Conservation (phyloP, 2,329 filamentous ascomycete species). For the Pseudogymnoascus sp. region DNA sequence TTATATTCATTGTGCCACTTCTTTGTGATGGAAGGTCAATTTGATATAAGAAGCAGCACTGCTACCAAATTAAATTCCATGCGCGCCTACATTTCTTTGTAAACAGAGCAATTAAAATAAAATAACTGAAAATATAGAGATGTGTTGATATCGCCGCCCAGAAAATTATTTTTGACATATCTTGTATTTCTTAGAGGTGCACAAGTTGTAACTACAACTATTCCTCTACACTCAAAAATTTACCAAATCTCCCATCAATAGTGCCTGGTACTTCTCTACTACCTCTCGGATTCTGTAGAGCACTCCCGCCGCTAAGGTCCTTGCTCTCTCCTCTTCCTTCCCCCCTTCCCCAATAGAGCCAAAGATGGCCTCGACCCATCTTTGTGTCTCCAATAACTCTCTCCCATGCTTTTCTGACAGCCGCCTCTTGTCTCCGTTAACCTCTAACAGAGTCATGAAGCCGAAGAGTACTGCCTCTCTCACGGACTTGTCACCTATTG, state of each 20-base stretch:
- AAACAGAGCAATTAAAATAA: not conserved
- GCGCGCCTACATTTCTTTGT: not conserved
- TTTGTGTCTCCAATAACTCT: slow-evolving; percentile 76
- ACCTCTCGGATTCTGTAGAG: slow-evolving; percentile 73
- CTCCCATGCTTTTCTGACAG: slow-evolving; percentile 68
- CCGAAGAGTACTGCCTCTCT: slow-evolving; percentile 71
- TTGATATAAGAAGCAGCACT: not conserved
- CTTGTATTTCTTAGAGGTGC: not conserved
- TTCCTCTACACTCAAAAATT: slow-evolving; percentile 20
- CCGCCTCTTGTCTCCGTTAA: slow-evolving; percentile 66
- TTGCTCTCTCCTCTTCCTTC: slow-evolving; percentile 69
- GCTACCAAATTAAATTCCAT: not conserved
- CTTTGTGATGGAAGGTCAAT: not conserved
- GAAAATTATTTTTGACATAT: not conserved
- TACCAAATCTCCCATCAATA: slow-evolving; percentile 64
- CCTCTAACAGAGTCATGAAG: slow-evolving; percentile 71
- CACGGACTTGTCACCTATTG: slow-evolving; percentile 56
- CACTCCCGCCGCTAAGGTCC: slow-evolving; percentile 70
- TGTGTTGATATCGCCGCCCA: not conserved
- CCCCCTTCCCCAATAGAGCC: slow-evolving; percentile 37
- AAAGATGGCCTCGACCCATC: slow-evolving; percentile 78
- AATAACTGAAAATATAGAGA: not conserved
- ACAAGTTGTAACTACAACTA: not conserved
- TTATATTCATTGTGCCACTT: not conserved
- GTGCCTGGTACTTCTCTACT: slow-evolving; percentile 70